Evolutionary conservation across 2,329 filamentous ascomycete species (phyloP), one percentile per base, ranked within the genome.

Genomic region (Alternaria postmessia): DNA sequence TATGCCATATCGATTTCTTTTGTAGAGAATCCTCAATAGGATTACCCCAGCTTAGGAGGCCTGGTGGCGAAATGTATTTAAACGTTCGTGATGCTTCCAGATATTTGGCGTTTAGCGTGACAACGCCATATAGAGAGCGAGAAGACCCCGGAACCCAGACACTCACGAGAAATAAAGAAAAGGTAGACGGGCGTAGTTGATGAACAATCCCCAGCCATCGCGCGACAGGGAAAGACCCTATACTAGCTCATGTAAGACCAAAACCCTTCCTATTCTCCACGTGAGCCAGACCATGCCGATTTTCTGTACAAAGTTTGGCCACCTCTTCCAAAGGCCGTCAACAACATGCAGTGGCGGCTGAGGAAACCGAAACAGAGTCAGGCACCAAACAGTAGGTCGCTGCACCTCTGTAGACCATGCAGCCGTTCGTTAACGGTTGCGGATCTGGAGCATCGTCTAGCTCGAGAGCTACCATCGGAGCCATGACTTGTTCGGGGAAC

Each of bases 301-400:
- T 36, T 18, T 22, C 4, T 14, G 12, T 48, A 34, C 44, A 34
- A 48, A 48, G 44, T 36, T 48, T 22, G 18, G 28, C 44, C 30
- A 32, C 16, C 44, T 28, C 28, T 34, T 47, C 26, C 24, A 20
- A 36, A 48, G 20, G 20, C 30, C 46, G 18, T 36, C 30, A 24
- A 48, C 46, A 12, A 16, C 14, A 22, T 9, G 44, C 9, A 11
- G 26, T 30, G 26, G 44, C 44, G 28, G 26, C 16, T 18, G 28
- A 32, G 28, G 26, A 32, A 47, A 48, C 11, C 18, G 16, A 14
- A 9, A 18, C n/a, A 36, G 30, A 36, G 28, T 34, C 30, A 48
- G 46, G 30, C 22, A 48, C 46, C 46, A 48, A 48, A 38, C 46
- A 38, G 46, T 49, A 36, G 30, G 20, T 36, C 30, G 46, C 46